Evolutionary conservation across 2,329 filamentous ascomycete species (phyloP).

Genomic region (Arthrobotrys sinensis): DNA sequence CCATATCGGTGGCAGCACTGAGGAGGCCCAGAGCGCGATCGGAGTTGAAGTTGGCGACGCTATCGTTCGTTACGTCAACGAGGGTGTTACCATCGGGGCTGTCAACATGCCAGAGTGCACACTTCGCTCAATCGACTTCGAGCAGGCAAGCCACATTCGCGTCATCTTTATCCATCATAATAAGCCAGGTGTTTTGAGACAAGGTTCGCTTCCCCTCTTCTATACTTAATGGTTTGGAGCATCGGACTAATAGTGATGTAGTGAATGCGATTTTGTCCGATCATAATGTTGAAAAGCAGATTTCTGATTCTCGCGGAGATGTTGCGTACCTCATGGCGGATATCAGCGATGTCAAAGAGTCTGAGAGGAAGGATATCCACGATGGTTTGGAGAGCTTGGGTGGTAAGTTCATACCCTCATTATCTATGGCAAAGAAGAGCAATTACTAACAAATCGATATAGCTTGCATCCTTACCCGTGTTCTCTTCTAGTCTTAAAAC

Average conservation of each 20-base stretch:
- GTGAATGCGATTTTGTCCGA: conserved; percentile 95
- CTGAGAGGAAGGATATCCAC: conserved; percentile 87
- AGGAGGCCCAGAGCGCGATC: conserved; percentile 96
- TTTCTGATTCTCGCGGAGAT: conserved; percentile 93
- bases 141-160: conserved; percentile 89
- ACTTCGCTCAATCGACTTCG: conserved; percentile 88
- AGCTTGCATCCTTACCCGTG: conserved; percentile 67
- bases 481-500: conserved; percentile 65
- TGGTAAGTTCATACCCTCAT: conserved; percentile 73
- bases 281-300: conserved; percentile 99
- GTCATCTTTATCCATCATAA: conserved; percentile 98
- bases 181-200: conserved; percentile 92
- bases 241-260: conserved; percentile 64
- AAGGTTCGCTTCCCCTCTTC: conserved; percentile 71
- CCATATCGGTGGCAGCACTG: conserved; percentile 96
- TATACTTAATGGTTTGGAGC: conserved; percentile 2
- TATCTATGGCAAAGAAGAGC: background rate
- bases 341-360: conserved; percentile 85
- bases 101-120: conserved; percentile 98
- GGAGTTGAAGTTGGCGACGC: conserved; percentile 92
- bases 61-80: conserved; percentile 94
- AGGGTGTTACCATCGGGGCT: conserved; percentile 86
- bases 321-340: conserved; percentile 98
- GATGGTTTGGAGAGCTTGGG: conserved; percentile 84
- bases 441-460: background rate